Evolutionary conservation across 768 basidiomycete species (phyloP), one percentile per base, ranked within the genome.

Genomic region (Ephemerocybe angulata): DNA sequence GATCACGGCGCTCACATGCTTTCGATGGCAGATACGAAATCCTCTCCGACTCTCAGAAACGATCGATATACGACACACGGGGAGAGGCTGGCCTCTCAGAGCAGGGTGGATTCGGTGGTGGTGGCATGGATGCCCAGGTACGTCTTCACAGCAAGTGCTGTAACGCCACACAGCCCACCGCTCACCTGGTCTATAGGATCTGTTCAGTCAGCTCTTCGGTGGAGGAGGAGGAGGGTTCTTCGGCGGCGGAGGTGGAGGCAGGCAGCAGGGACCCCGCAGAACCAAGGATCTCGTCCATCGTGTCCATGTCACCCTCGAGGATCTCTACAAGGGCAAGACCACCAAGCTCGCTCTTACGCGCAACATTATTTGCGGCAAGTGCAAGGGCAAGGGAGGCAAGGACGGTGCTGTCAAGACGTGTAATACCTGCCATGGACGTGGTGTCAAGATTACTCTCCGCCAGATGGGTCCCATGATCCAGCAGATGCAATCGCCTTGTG

Each of bases 401-500:
- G 95, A 97, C 17, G 97, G 96, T 53, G 90, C 97, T 50, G 93
- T 97, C 59, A 83, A 86, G 67, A 65, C 78, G 25, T 99, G 97
- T 73, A 59, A 69, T 40, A 65, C 76, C 13, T 99, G 97, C 76
- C 80, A 75, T 64, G 97, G 97, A 54, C 91, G 93, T 60, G 97
- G 97, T 64, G 74, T 95, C 76, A 90, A 87, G 69, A 72, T 98
- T 66, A 92, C 88, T 50, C 75, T 98, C 58, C 90, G 97, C 58
- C 97, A 98, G 71, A 90, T 99, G 85, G 97, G 97, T 25, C 97
- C 97, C 4, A 99, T 99, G 97, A 92, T 99, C 63, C 97, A 99
- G 72, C 96, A 99, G 74, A 91, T 98, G 62, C 97, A 98, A 69
- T 90, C 93, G 52, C 80, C 85, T 42, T 99, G 97, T 76, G 85